phyloP scores from a whole-genome alignment of 2,329 filamentous ascomycete species.

The Corinectria fuckeliana region DNA sequence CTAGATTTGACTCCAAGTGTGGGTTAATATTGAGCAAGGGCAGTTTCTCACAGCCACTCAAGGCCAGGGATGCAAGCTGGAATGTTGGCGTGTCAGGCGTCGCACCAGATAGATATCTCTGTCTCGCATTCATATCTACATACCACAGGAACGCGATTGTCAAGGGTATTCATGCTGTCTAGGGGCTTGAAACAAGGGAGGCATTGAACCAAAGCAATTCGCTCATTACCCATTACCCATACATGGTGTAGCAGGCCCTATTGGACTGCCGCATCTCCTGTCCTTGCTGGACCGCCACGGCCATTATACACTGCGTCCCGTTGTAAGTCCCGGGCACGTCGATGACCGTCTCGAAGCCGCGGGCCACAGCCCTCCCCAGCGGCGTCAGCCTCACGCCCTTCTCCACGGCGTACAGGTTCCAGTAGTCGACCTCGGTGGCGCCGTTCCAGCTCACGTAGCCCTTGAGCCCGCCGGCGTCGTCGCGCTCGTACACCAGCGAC shows the following conservation, averaged over 20 bases:
- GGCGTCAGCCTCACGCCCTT: neutral
- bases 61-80: neutral
- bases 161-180: neutral
- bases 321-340: slow-evolving; percentile 23
- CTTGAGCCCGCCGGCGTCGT: neutral
- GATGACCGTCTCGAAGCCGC: slow-evolving; percentile 36
- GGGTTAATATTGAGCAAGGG: too few relatives aligned
- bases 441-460: slow-evolving; percentile 39
- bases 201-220: neutral
- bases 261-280: slow-evolving; percentile 32
- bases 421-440: slow-evolving; percentile 33
- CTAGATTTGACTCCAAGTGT: too few relatives aligned
- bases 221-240: neutral
- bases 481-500: slow-evolving; percentile 22
- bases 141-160: neutral
- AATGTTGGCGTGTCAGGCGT: neutral
- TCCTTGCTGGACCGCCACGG: slow-evolving; percentile 25
- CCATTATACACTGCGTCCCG: slow-evolving; percentile 28
- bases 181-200: neutral
- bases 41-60: neutral
- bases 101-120: neutral
- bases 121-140: neutral
- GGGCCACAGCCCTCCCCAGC: neutral
- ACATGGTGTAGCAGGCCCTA: slow-evolving; percentile 17
- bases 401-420: slow-evolving; percentile 29